Evolutionary conservation across 1,284 basidiomycete genomes (phyloP).

Genomic region (Trichosporon sp.): DNA sequence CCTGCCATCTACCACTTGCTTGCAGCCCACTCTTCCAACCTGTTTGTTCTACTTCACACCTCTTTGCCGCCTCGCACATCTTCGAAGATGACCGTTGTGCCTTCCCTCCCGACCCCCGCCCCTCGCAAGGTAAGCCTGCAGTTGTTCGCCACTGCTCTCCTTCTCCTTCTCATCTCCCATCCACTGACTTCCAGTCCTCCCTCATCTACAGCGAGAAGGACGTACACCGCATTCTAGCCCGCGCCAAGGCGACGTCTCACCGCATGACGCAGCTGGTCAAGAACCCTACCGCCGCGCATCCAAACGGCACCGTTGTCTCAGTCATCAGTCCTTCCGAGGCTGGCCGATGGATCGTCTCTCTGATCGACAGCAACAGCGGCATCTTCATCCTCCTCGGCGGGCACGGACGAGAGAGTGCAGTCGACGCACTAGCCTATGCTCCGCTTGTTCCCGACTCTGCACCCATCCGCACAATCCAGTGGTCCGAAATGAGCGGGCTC

Average conservation of each 20-base stretch:
- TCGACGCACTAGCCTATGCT: background rate
- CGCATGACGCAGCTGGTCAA: background rate
- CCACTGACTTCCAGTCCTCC: background rate
- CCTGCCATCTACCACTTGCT: too few relatives aligned
- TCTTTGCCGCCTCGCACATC: too few relatives aligned
- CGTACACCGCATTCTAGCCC: background rate
- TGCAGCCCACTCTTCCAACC: background rate
- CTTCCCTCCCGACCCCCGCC: background rate
- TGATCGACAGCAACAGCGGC: background rate
- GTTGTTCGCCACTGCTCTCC: background rate
- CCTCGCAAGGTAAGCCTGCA: too few relatives aligned
- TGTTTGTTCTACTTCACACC: background rate
- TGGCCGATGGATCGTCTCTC: background rate
- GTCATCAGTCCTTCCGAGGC: background rate
- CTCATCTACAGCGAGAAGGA: background rate
- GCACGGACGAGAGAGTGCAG: background rate
- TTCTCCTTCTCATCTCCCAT: too few relatives aligned
- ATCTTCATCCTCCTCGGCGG: background rate
- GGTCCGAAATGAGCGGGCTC: background rate
- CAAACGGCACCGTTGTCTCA: background rate
- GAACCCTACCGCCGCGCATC: background rate
- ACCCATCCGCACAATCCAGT: background rate
- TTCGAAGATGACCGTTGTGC: background rate
- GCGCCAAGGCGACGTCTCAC: background rate
- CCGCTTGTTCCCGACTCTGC: background rate